These are phyloP conservation scores for Byssothecium circinans DNA, from an alignment of 2,329 filamentous ascomycete genomes.

Conservation along the genomic window DNA sequence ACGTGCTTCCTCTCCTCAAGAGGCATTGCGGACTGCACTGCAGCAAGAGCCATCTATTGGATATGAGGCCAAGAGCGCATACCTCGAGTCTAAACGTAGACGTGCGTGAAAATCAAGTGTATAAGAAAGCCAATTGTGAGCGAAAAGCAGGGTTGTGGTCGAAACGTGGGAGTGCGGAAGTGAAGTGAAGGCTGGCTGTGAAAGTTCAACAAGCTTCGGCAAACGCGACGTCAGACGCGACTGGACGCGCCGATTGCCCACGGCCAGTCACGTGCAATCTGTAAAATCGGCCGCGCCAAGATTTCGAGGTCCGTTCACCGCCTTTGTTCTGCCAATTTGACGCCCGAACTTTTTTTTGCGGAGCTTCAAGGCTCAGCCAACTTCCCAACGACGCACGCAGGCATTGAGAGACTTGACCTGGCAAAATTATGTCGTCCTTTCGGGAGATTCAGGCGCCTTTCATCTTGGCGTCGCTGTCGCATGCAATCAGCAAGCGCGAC, in stretches of 20 bases:
- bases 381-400: conserved; percentile 23
- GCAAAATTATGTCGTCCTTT: conserved; percentile 40
- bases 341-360: conserved; percentile 26
- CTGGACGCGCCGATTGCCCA: conserved; percentile 1
- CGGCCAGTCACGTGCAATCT: neutral
- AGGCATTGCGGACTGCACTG: conserved; percentile 43
- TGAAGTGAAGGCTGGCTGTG: conserved; percentile 4
- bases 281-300: conserved; percentile 3
- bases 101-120: neutral
- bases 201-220: neutral
- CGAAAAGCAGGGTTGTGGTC: neutral
- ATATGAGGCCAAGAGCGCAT: conserved; percentile 19
- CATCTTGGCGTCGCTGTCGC: conserved; percentile 48
- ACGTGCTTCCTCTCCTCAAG: conserved; percentile 37
- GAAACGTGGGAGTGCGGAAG: neutral
- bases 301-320: conserved; percentile 19
- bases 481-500: conserved; percentile 44
- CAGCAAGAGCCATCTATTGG: conserved; percentile 41
- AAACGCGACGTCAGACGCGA: conserved; percentile 9
- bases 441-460: conserved; percentile 44
- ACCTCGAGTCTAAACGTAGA: neutral
- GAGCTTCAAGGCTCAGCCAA: conserved; percentile 2
- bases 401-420: conserved; percentile 21
- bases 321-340: conserved; percentile 10
- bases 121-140: neutral